Evolutionary conservation across 176 grass and related monocot genomes (phyloP).

Genomic region (Eleusine indica): DNA sequence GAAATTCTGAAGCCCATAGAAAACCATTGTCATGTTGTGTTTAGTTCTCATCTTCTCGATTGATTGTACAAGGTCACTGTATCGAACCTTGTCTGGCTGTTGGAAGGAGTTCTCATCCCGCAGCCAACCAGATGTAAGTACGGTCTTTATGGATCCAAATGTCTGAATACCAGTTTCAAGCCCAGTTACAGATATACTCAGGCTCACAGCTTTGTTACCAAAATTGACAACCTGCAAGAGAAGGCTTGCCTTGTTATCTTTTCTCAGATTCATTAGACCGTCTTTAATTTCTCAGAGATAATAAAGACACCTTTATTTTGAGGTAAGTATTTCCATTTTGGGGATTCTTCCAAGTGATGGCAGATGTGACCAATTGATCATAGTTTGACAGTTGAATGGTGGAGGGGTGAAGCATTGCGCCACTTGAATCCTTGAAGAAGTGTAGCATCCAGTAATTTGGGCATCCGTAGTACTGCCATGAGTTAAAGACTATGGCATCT

Average conservation of each 20-base stretch:
- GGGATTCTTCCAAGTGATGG: slow-evolving; percentile 74
- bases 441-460: slow-evolving; percentile 99
- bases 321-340: slow-evolving; percentile 60
- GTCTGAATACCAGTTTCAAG: slow-evolving; percentile 54
- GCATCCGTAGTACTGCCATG: slow-evolving; percentile 84
- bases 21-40: slow-evolving; percentile 11
- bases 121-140: slow-evolving; percentile 69
- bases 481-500: slow-evolving; percentile 94
- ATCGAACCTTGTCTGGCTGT: slow-evolving; percentile 79
- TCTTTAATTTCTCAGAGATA: slow-evolving; percentile 8
- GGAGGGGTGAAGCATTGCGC: slow-evolving; percentile 71
- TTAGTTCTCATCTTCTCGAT: neutral
- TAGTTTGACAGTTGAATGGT: slow-evolving; percentile 66
- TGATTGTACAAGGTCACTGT: neutral
- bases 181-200: slow-evolving; percentile 68
- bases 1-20: neutral
- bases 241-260: slow-evolving; percentile 17
- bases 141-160: slow-evolving; percentile 68
- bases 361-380: slow-evolving; percentile 65
- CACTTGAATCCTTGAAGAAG: slow-evolving; percentile 87
- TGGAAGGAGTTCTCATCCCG: slow-evolving; percentile 91
- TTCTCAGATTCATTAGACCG: neutral
- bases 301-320: slow-evolving; percentile 75
- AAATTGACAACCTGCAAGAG: slow-evolving; percentile 75
- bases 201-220: slow-evolving; percentile 62